A percentile compares a stretch with the other conserved stretches of the same genome.
phyloP scores from a whole-genome alignment of 2,329 filamentous ascomycete species.

The Amylocarpus encephaloides region DNA sequence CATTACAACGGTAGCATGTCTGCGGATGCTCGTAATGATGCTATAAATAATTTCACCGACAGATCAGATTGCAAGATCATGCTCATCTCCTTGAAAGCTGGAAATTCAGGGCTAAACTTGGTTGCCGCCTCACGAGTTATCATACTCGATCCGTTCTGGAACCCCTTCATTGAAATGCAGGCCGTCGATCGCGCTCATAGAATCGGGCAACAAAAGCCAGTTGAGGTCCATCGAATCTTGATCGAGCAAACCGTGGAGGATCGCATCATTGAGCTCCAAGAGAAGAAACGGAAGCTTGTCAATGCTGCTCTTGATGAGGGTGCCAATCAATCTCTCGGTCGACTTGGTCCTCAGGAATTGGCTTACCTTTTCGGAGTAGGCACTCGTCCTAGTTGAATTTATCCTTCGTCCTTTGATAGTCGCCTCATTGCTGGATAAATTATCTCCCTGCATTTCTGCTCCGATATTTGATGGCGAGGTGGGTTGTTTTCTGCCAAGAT shows the following conservation, averaged over 20 bases:
- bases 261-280: slow-evolving; percentile 72
- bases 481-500: no score
- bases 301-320: slow-evolving; percentile 74
- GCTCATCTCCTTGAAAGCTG: slow-evolving; percentile 72
- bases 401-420: no score
- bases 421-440: no score
- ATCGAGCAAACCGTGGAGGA: slow-evolving; percentile 79
- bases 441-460: no score
- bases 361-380: slow-evolving; percentile 27
- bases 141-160: slow-evolving; percentile 92
- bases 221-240: slow-evolving; percentile 75
- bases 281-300: slow-evolving; percentile 71
- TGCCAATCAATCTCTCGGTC: slow-evolving; percentile 57
- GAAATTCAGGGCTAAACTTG: slow-evolving; percentile 81
- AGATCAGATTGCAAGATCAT: slow-evolving; percentile 57
- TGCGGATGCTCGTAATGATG: slow-evolving; percentile 56
- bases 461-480: no score
- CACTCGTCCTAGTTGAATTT: not conserved
- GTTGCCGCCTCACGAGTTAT: slow-evolving; percentile 79
- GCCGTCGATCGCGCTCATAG: slow-evolving; percentile 85
- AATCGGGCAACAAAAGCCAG: slow-evolving; percentile 69
- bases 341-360: slow-evolving; percentile 41
- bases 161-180: slow-evolving; percentile 87
- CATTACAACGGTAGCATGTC: slow-evolving; percentile 76
- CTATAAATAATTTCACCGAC: slow-evolving; percentile 60